Percentiles rank a stretch among this genome's conserved stretches.
These are phyloP conservation scores for Botrytis deweyae DNA, from an alignment of 2,329 filamentous ascomycete species.

Conservation along the genomic window DNA sequence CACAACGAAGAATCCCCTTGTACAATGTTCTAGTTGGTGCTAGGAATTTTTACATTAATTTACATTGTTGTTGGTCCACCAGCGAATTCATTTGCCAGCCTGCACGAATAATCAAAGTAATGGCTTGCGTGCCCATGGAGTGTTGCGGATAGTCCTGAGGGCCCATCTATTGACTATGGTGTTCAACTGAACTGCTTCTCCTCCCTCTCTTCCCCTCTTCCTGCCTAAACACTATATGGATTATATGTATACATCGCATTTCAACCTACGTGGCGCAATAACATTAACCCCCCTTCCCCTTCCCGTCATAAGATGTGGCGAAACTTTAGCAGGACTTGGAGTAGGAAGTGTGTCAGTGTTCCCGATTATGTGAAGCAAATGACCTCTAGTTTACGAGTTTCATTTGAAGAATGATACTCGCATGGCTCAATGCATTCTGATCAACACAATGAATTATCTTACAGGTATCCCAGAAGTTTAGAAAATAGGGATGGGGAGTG, in stretches of 20 bases:
- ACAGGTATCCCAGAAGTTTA: background rate
- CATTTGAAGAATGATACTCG: background rate
- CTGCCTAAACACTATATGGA: too few species aligned
- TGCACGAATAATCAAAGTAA: background rate
- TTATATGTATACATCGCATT: background rate
- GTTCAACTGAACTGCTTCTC: fast-evolving
- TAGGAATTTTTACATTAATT: background rate
- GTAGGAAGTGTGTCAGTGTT: background rate
- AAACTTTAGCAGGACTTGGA: background rate
- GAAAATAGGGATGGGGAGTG: background rate
- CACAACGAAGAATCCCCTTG: background rate
- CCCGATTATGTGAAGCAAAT: too few species aligned
- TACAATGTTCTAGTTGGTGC: background rate
- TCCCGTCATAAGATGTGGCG: background rate
- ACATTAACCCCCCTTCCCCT: background rate
- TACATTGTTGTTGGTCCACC: background rate
- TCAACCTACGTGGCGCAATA: background rate
- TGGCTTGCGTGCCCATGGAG: background rate
- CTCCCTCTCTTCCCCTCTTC: background rate
- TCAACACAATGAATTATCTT: background rate
- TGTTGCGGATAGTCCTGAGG: background rate
- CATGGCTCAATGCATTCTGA: too few species aligned
- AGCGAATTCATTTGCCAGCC: background rate
- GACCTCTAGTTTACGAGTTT: too few species aligned
- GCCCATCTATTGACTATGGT: too few species aligned